A percentile compares a stretch with the other conserved stretches of the same genome.
Conservation (phyloP, 1,284 basidiomycete genomes). For the Leccinum fuscescens region DNA sequence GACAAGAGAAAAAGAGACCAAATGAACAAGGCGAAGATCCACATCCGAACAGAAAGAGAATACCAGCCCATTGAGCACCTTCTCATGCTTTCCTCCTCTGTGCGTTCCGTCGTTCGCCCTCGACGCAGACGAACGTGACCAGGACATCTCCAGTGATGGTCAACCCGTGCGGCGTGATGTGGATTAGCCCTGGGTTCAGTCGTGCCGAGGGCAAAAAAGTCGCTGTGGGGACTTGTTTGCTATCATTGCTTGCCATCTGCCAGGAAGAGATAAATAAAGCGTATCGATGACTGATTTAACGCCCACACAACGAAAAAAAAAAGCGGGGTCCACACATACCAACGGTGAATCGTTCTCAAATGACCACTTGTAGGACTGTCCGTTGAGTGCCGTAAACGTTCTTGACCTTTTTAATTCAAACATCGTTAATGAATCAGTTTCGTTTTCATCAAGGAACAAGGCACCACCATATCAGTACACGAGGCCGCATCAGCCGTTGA, state of each 20-base stretch:
- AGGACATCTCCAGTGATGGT: constrained; percentile 34
- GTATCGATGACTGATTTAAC: constrained; percentile 5
- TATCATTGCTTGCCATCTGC: constrained; percentile 34
- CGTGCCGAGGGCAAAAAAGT: constrained; percentile 27
- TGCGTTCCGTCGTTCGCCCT: constrained; percentile 33
- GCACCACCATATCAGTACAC: background rate
- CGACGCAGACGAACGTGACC: constrained; percentile 34
- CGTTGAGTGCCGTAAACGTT: constrained; percentile 35
- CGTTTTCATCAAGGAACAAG: constrained; percentile 5
- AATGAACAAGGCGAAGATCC: background rate
- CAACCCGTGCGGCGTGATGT: constrained; percentile 34
- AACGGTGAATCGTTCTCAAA: constrained; percentile 34
- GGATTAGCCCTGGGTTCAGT: constrained; percentile 31
- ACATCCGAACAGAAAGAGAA: background rate
- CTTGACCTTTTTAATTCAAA: constrained; percentile 23
- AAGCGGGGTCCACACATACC: constrained; percentile 21
- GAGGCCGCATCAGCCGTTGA: background rate
- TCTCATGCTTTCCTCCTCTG: constrained; percentile 20
- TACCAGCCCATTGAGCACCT: background rate
- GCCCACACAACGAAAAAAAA: background rate
- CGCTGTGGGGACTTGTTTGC: constrained; percentile 33
- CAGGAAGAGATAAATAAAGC: background rate
- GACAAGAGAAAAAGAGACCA: background rate
- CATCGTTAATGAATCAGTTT: background rate
- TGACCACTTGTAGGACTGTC: constrained; percentile 36